phyloP scores from a whole-genome alignment of 1,139 yeast species.

The Spathaspora jeffriesii region DNA sequence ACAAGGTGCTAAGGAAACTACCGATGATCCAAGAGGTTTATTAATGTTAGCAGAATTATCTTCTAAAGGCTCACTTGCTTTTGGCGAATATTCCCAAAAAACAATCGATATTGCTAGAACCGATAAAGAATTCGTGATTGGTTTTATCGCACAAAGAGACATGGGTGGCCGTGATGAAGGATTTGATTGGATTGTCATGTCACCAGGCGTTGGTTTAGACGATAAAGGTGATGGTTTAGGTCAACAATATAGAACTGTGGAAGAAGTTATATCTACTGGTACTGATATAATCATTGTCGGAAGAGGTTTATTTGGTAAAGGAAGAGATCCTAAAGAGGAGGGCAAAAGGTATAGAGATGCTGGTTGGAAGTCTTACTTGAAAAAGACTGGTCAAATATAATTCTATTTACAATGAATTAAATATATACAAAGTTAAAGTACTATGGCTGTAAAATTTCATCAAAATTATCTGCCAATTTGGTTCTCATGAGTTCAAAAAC shows the following conservation, averaged over 20 bases:
- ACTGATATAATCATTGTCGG: constrained; percentile 97
- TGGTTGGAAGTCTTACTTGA: constrained; percentile 88
- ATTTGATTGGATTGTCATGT: constrained; percentile 93
- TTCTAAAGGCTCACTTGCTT: constrained; percentile 89
- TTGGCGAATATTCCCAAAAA: constrained; percentile 83
- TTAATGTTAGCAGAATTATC: constrained; percentile 96
- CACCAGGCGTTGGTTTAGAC: constrained; percentile 98
- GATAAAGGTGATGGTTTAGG: constrained; percentile 97
- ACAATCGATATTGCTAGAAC: constrained; percentile 89
- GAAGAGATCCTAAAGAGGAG: constrained; percentile 86
- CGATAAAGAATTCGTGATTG: constrained; percentile 89
- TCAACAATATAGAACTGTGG: constrained; percentile 94
- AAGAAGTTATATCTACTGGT: constrained; percentile 79
- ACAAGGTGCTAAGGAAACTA: constrained; percentile 76
- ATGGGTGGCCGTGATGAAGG: constrained; percentile 85
- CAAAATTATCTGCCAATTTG: constrained; percentile 32
- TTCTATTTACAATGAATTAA: neutral
- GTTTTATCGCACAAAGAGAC: constrained; percentile 91
- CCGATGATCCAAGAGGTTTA: constrained; percentile 79
- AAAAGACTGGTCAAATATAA: constrained; percentile 28
- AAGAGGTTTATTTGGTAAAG: constrained; percentile 94
- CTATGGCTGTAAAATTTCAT: constrained; percentile 16
- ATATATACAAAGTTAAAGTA: constrained; percentile 4
- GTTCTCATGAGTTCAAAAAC: constrained; percentile 84
- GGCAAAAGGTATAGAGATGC: constrained; percentile 89